Conservation (phyloP, 192 early-diverging fungal genomes). For the Umbelopsis sp. region DNA sequence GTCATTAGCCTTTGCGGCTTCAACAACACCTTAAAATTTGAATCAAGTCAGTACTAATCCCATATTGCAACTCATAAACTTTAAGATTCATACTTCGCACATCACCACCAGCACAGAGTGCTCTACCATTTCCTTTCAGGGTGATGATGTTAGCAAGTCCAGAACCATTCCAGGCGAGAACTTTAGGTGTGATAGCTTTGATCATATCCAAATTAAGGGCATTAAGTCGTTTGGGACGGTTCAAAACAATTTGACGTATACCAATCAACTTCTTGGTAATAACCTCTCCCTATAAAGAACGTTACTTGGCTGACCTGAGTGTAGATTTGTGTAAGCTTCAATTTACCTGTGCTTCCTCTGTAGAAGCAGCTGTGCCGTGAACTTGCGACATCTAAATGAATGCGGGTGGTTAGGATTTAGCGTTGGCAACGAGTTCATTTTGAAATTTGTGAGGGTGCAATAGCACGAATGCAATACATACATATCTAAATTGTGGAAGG, state of each 20-base stretch:
- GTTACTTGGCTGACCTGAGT: not conserved
- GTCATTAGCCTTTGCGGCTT: conserved; percentile 45
- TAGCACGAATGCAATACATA: not conserved
- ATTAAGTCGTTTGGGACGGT: conserved; percentile 82
- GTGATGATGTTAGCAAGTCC: conserved; percentile 89
- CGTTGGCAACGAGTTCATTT: too few relatives aligned
- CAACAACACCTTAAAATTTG: conserved; percentile 43
- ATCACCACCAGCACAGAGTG: conserved; percentile 94
- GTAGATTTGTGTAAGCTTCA: not conserved
- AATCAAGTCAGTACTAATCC: not conserved
- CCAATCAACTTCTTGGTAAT: conserved; percentile 37
- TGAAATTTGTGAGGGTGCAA: too few relatives aligned
- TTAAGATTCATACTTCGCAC: conserved; percentile 50
- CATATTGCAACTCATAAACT: not conserved
- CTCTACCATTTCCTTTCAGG: conserved; percentile 71
- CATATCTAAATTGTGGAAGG: conserved; percentile 15
- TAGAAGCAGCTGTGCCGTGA: conserved; percentile 17
- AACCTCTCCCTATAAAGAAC: conserved; percentile 3
- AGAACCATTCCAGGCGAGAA: conserved; percentile 76
- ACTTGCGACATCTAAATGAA: conserved; percentile 8
- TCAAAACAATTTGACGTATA: conserved; percentile 68
- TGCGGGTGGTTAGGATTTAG: too few relatives aligned
- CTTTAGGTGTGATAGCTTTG: conserved; percentile 62
- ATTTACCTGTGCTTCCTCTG: conserved; percentile 12
- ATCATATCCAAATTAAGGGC: conserved; percentile 88